Percentiles rank a stretch among this genome's conserved stretches.
Conservation (phyloP, 2,329 filamentous ascomycete genomes). For the Pseudogymnoascus sp. region DNA sequence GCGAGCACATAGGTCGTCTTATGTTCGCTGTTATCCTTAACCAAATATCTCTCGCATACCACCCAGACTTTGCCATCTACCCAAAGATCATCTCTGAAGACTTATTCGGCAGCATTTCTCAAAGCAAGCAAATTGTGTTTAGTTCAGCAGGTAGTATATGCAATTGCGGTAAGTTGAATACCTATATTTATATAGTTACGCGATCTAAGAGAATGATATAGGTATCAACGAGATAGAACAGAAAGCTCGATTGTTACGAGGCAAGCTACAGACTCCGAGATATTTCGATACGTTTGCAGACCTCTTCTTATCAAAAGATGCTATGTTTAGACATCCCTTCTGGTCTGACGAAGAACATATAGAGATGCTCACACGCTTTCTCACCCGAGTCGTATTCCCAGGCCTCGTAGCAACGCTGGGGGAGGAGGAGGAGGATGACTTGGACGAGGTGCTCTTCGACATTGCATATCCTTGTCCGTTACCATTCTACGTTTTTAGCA, state of each 20-base stretch:
- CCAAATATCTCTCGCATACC: background rate
- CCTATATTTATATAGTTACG: background rate
- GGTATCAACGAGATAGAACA: conserved; percentile 15
- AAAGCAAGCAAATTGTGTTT: conserved; percentile 8
- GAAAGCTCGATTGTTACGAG: conserved; percentile 12
- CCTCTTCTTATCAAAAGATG: conserved; percentile 4
- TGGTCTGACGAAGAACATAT: conserved; percentile 12
- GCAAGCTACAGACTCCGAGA: background rate
- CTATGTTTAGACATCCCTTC: conserved; percentile 7
- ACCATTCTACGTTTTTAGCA: background rate
- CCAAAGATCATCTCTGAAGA: conserved; percentile 9
- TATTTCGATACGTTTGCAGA: background rate
- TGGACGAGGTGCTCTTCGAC: conserved; percentile 14
- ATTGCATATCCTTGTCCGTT: conserved; percentile 14
- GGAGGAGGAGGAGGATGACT: conserved; percentile 5
- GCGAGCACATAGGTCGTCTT: background rate
- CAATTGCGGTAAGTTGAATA: conserved; percentile 16
- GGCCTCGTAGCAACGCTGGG: conserved; percentile 11
- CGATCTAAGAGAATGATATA: conserved; percentile 11
- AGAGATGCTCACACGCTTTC: conserved; percentile 13
- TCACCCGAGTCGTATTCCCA: conserved; percentile 3
- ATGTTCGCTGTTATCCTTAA: conserved; percentile 1
- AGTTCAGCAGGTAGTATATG: conserved; percentile 16
- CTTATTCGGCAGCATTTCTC: conserved; percentile 11
- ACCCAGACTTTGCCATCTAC: conserved; percentile 10